Conservation (phyloP, 1,139 yeast species). For the Candida sp. region DNA sequence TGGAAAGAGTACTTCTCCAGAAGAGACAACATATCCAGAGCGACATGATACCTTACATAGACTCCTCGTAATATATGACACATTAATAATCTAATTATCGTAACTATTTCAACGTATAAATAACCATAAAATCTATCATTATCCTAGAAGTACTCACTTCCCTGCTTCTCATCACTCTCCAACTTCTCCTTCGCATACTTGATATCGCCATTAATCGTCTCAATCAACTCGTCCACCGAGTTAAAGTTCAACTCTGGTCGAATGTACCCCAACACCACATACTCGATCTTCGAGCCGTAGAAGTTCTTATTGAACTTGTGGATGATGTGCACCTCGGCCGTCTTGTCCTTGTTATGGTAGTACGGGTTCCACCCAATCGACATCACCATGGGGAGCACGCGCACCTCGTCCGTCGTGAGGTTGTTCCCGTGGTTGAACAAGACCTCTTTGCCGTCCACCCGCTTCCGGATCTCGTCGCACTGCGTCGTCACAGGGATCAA, state of each 20-base stretch:
- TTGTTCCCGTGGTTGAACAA: conserved; percentile 65
- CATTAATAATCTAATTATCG: not conserved
- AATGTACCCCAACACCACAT: conserved; percentile 82
- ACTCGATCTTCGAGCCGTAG: conserved; percentile 80
- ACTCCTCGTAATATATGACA: not conserved
- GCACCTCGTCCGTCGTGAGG: conserved; percentile 43
- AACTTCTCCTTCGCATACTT: conserved; percentile 62
- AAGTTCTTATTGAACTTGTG: conserved; percentile 71
- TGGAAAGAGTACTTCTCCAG: not conserved
- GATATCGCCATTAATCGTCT: conserved; percentile 85
- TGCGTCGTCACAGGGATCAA: conserved; percentile 25
- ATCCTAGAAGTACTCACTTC: conserved; percentile 2
- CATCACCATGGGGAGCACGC: conserved; percentile 85
- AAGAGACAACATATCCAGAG: not conserved
- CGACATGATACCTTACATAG: not conserved
- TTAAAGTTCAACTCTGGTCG: conserved; percentile 92
- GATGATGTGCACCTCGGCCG: conserved; percentile 88
- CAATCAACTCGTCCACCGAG: conserved; percentile 83
- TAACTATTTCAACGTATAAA: not conserved
- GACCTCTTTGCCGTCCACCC: conserved; percentile 49
- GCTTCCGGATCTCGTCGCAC: conserved; percentile 13
- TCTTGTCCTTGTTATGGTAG: conserved; percentile 75
- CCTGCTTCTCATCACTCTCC: conserved; percentile 15
- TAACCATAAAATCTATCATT: not conserved
- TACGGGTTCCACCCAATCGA: conserved; percentile 98